These are phyloP conservation scores for Abrus precatorius DNA, from an alignment of 306 rosid species.

Conservation along the genomic window DNA sequence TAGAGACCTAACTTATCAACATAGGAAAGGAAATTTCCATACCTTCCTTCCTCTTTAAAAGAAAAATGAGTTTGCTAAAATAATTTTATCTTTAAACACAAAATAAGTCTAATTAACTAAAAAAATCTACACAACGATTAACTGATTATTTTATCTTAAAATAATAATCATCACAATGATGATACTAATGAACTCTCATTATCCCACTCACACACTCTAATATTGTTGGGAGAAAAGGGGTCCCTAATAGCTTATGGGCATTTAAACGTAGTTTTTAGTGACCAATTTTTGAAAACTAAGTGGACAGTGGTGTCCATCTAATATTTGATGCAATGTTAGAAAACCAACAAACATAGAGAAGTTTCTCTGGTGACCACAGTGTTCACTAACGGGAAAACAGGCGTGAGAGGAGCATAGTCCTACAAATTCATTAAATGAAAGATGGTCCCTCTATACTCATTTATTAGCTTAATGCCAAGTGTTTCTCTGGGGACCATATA, in stretches of 20 bases:
- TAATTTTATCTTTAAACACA: too few species aligned
- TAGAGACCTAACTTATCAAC: too few species aligned
- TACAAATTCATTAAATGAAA: background rate
- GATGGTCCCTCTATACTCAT: slow-evolving; percentile 24
- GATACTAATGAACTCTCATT: too few species aligned
- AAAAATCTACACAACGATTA: too few species aligned
- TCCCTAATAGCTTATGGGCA: slow-evolving; percentile 1
- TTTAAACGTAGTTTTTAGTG: background rate
- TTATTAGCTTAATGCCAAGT: background rate
- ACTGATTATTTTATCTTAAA: too few species aligned
- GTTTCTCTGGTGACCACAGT: background rate
- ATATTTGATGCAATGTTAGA: background rate
- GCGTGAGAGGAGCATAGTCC: background rate
- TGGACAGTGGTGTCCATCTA: slow-evolving; percentile 3
- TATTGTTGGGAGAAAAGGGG: background rate
- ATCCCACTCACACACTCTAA: background rate
- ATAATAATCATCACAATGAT: too few species aligned
- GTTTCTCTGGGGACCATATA: background rate
- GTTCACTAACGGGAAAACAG: too few species aligned
- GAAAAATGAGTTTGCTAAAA: too few species aligned
- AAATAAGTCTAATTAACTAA: too few species aligned
- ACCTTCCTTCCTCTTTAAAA: too few species aligned
- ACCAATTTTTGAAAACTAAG: background rate
- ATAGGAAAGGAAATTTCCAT: too few species aligned
- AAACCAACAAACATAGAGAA: background rate